Evolutionary conservation across 2,329 filamentous ascomycete species (phyloP), one percentile per base, ranked within the genome.

Genomic region (Talaromyces sp.): DNA sequence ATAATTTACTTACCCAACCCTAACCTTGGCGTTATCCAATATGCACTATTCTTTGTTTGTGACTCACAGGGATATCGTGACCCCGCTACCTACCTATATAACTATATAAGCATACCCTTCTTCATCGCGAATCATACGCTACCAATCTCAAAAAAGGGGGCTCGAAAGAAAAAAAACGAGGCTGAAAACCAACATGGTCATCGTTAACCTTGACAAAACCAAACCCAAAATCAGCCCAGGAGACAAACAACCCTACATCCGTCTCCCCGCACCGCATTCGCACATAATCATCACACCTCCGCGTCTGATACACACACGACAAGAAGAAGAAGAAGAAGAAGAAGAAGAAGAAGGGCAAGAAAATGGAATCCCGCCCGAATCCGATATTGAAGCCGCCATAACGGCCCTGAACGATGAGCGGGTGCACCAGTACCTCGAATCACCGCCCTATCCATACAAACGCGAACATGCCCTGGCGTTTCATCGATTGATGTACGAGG

Each of bases 231-330:
- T n/a, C n/a, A n/a, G n/a, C n/a, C n/a, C 62, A 2, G 56, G 54
- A n/a, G 67, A 17, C 5, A n/a, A 39, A 25, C 19, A 68, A 55
- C 64, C 64, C 9, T 68, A 67, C 53, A 61, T 69, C 15, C 64
- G 62, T n/a, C 63, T 69, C 15, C 62, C 62, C 4, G 55, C 60
- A 5, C 66, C 67, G 13, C 61, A 60, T 17, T 52, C 61, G 9
- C 62, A 67, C 31, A 66, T 69, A 39, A 68, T 69, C 54, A 61
- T 69, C 56, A 69, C 67, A 11, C 64, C 65, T 31, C 62, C 65
- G 21, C 65, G 66, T 5, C 52, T 52, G 15, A 10, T 25, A 25
- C 6, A 21, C 21, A 35, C 37, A 11, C 17, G 10, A 19, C 35
- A 11, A 11, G 5, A 21, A 9, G 13, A 19, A 8, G 9, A 21